These are phyloP conservation scores for Pichia heedii DNA, from an alignment of 805 yeast genomes.

Conservation along the genomic window DNA sequence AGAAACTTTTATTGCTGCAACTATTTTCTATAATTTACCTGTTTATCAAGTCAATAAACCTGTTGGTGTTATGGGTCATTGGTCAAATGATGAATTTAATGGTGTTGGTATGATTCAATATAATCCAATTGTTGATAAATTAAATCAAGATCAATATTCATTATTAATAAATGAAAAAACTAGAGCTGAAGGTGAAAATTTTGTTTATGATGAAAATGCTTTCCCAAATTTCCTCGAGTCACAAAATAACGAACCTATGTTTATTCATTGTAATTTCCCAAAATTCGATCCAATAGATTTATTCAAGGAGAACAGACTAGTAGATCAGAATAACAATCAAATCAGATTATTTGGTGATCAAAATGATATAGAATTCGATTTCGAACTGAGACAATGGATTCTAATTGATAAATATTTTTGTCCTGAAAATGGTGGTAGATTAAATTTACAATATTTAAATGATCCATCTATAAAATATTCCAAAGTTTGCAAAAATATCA, in stretches of 20 bases:
- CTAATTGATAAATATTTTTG: constrained; percentile 36
- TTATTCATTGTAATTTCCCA: constrained; percentile 47
- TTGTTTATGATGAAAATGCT: constrained; percentile 11
- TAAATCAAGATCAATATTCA: constrained; percentile 15
- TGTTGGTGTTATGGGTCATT: constrained; percentile 42
- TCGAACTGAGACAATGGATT: constrained; percentile 51
- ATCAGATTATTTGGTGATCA: constrained; percentile 25
- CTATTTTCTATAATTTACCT: constrained; percentile 32
- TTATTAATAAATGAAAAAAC: constrained; percentile 10
- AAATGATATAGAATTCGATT: constrained; percentile 35
- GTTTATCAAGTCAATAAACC: constrained; percentile 44
- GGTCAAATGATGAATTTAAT: constrained; percentile 27
- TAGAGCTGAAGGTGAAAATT: background rate
- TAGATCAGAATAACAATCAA: constrained; percentile 13
- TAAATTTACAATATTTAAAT: constrained; percentile 19
- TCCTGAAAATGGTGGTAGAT: constrained; percentile 10
- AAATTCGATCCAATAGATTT: constrained; percentile 39
- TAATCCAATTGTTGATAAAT: constrained; percentile 36
- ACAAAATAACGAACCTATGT: constrained; percentile 24
- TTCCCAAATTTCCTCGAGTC: constrained; percentile 19
- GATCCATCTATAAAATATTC: constrained; percentile 21
- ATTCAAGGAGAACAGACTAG: constrained; percentile 30
- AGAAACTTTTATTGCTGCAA: constrained; percentile 50
- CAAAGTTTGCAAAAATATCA: constrained; percentile 2
- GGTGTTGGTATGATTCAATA: constrained; percentile 54